These are phyloP conservation scores for Pseudogymnoascus sp. DNA, from an alignment of 2,329 filamentous ascomycete genomes.

Conservation along the genomic window DNA sequence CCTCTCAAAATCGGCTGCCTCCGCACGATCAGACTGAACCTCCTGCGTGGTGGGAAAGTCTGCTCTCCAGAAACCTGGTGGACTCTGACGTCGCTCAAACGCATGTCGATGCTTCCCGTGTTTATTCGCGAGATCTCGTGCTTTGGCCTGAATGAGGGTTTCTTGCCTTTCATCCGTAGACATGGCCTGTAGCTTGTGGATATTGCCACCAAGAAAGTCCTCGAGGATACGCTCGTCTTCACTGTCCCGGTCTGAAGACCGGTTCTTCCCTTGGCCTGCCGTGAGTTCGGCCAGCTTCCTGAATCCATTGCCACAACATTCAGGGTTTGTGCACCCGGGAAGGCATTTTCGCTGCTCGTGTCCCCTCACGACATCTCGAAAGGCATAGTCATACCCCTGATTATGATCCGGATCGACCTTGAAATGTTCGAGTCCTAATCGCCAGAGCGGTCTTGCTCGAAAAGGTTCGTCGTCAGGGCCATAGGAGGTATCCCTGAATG, in stretches of 20 bases:
- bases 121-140: slow-evolving; percentile 63
- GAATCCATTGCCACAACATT: slow-evolving; percentile 42
- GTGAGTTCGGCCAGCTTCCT: slow-evolving; percentile 25
- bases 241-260: slow-evolving; percentile 15
- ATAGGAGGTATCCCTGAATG: slow-evolving; percentile 9
- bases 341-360: slow-evolving; percentile 52
- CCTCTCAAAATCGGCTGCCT: slow-evolving; percentile 56
- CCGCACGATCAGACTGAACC: slow-evolving; percentile 54
- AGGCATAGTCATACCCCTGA: slow-evolving; percentile 53
- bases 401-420: slow-evolving; percentile 57
- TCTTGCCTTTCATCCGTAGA: slow-evolving; percentile 53
- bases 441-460: slow-evolving; percentile 33
- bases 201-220: slow-evolving; percentile 46
- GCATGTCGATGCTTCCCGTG: slow-evolving; percentile 71
- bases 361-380: slow-evolving; percentile 51
- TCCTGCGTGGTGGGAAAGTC: slow-evolving; percentile 91
- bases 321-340: slow-evolving; percentile 51
- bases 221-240: slow-evolving; percentile 48
- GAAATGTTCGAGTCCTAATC: slow-evolving; percentile 48
- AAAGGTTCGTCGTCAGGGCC: slow-evolving; percentile 30
- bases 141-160: slow-evolving; percentile 68
- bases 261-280: slow-evolving; percentile 17
- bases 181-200: slow-evolving; percentile 56
- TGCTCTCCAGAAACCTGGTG: slow-evolving; percentile 83
- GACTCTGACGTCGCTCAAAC: slow-evolving; percentile 63